Conservation (phyloP, 225 moss, liverwort and hornwort genomes). For the Lunularia cruciata region DNA sequence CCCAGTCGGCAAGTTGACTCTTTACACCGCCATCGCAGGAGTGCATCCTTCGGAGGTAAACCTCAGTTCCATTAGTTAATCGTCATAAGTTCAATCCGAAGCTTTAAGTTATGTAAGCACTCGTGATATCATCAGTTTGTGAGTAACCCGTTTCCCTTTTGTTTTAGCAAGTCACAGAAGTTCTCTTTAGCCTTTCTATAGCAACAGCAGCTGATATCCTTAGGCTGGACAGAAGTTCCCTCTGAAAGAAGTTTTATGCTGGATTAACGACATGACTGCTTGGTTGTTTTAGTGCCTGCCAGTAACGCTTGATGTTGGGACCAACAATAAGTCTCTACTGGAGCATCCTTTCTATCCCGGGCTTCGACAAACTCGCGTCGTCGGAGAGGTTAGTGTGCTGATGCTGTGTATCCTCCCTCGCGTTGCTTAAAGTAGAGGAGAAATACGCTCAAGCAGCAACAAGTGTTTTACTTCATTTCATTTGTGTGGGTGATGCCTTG, state of each 20-base stretch:
- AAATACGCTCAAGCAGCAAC: not conserved
- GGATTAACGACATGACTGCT: conserved; percentile 45
- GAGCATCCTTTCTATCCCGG: conserved; percentile 81
- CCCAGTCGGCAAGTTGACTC: conserved; percentile 77
- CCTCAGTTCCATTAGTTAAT: conserved; percentile 10
- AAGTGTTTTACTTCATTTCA: not conserved
- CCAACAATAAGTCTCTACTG: conserved; percentile 65
- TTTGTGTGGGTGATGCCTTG: not conserved
- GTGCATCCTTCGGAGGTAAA: conserved; percentile 78
- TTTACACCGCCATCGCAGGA: conserved; percentile 81
- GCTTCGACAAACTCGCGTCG: conserved; percentile 60
- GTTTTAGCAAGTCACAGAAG: too few relatives aligned
- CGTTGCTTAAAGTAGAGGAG: not conserved
- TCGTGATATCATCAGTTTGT: too few relatives aligned
- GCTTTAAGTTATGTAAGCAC: too few relatives aligned
- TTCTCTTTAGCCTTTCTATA: not conserved
- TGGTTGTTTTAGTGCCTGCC: conserved; percentile 75
- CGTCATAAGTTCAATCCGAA: too few relatives aligned
- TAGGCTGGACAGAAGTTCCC: too few relatives aligned
- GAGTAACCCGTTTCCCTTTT: too few relatives aligned
- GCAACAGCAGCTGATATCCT: too few relatives aligned
- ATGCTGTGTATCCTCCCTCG: not conserved
- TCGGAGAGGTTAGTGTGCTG: conserved; percentile 52
- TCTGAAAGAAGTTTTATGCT: too few relatives aligned
- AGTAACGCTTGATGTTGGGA: conserved; percentile 79